phyloP scores from a whole-genome alignment of 2,329 filamentous ascomycete species.

The Neophaeococcomyces aloes region DNA sequence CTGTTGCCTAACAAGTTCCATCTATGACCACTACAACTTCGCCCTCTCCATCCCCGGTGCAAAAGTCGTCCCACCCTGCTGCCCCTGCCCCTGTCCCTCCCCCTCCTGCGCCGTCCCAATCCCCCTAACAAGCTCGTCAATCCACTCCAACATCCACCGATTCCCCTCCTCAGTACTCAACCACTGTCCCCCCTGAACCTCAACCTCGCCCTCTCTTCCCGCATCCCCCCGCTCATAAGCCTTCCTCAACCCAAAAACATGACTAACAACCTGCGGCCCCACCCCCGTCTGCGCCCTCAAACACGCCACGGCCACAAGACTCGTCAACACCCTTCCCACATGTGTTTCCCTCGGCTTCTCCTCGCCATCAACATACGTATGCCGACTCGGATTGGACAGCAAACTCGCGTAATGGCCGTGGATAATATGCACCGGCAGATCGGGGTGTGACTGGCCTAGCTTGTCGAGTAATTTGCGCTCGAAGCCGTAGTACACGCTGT shows the following conservation, averaged over 20 bases:
- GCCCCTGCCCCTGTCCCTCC: slow-evolving; percentile 19
- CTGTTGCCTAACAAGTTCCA: no score
- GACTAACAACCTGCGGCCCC: slow-evolving; percentile 68
- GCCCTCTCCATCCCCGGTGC: slow-evolving; percentile 38
- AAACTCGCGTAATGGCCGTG: slow-evolving; percentile 63
- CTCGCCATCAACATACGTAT: slow-evolving; percentile 10
- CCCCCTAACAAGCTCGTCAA: slow-evolving; percentile 49
- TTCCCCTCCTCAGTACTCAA: slow-evolving; percentile 55
- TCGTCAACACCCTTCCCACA: slow-evolving; percentile 61
- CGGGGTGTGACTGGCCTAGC: slow-evolving; percentile 65
- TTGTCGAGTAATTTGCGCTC: slow-evolving; percentile 60
- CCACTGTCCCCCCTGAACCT: slow-evolving; percentile 47
- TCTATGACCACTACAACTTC: slow-evolving; percentile 27
- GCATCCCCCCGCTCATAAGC: slow-evolving; percentile 57
- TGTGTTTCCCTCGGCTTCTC: slow-evolving; percentile 38
- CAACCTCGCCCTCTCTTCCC: slow-evolving; percentile 28
- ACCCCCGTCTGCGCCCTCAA: slow-evolving; percentile 71
- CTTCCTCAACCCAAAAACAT: slow-evolving; percentile 72
- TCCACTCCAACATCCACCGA: slow-evolving; percentile 50
- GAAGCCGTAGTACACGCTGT: slow-evolving; percentile 65
- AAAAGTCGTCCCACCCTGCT: slow-evolving; percentile 44
- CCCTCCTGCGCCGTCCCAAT: slow-evolving; percentile 22
- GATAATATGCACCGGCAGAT: slow-evolving; percentile 70
- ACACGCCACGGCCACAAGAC: slow-evolving; percentile 62
- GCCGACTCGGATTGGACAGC: slow-evolving; percentile 53